Percentiles rank a stretch among this genome's conserved stretches.
Conservation (phyloP, 1,284 basidiomycete genomes). For the Sporisorium scitamineum region DNA sequence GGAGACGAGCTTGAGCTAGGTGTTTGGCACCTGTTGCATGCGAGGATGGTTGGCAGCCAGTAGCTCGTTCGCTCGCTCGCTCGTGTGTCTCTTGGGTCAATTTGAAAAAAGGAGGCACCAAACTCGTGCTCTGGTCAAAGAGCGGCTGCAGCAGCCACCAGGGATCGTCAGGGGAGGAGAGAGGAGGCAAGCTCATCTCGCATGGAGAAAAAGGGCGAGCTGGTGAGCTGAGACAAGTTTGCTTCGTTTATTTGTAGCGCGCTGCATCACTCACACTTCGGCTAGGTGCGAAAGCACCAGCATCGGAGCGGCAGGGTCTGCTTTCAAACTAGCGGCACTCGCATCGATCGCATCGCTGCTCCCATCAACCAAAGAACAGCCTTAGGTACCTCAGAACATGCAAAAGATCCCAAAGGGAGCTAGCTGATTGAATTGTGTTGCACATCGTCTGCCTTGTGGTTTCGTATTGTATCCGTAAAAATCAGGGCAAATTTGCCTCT, state of each 20-base stretch:
- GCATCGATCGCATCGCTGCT: neutral
- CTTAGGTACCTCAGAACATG: neutral
- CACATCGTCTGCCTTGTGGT: too few relatives aligned
- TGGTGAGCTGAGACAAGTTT: constrained; percentile 3
- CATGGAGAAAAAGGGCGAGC: constrained; percentile 1
- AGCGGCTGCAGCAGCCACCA: neutral
- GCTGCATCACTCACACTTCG: constrained; percentile 5
- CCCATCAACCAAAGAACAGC: neutral
- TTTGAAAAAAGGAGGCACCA: too few relatives aligned
- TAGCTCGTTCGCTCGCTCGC: neutral
- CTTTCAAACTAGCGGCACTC: neutral
- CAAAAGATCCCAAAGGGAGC: neutral
- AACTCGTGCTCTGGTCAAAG: neutral
- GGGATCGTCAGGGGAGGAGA: constrained; percentile 12
- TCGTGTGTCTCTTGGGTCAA: too few relatives aligned
- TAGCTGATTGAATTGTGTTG: neutral
- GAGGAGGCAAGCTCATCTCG: neutral
- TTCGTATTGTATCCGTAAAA: too few relatives aligned
- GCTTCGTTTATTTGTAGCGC: constrained; percentile 9
- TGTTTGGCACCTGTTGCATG: neutral
- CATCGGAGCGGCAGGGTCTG: neutral
- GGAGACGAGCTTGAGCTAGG: neutral
- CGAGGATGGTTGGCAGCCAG: too few relatives aligned
- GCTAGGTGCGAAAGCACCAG: neutral
- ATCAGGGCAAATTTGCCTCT: neutral